Base-by-base conservation (phyloP, 2,329 filamentous ascomycete genomes). In the Ceratocystis papillata region DNA sequence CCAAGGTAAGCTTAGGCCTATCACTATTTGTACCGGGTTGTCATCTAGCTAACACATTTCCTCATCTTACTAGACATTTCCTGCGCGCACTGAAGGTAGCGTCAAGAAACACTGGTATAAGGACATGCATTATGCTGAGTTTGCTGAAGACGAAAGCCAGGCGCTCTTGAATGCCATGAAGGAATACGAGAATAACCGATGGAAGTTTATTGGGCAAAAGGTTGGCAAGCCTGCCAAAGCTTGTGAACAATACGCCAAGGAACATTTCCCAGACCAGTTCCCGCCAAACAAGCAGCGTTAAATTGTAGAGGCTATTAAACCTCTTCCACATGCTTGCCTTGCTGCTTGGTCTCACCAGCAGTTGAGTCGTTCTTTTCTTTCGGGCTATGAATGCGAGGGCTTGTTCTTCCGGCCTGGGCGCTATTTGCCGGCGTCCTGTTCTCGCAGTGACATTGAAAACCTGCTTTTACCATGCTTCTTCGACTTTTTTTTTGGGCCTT, bases 41-140 rank as follows among this genome's bases (percentile, higher is more conserved):
- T 12, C 37, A 12, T 8, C 15, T 41, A 20, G 4, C 57, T 61
- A 48, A 59, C n/a, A 17, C 46, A 22, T 25, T 57, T 50, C 63
- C 59, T 28, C 46, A 30, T 1, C 17, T 61, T 64, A 7, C 59
- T 70, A 95, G 89, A 92, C 89, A 1, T 99, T 99, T 74, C 93
- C 94, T 10, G 87, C 85, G 28, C 83, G 94, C 72, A 99, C 94
- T 53, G 94, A 99, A 77, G 94, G 94, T 6, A 96, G 92, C 73
- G 94, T 99, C 25, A 99, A 97, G 81, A 99, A 97, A 78, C 94
- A 99, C 76, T 99, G 94, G 93, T 97, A 99, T 77, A 97, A 97
- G 89, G 94, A 99, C 72, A 99, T 99, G 94, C 94, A 99, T 75
- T 97, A 97, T 75, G 94, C 94, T 70, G 94, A 97, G 74, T 97